These are phyloP conservation scores for Osmanthus fragrans DNA, from an alignment of 257 asterid species.

Conservation along the genomic window DNA sequence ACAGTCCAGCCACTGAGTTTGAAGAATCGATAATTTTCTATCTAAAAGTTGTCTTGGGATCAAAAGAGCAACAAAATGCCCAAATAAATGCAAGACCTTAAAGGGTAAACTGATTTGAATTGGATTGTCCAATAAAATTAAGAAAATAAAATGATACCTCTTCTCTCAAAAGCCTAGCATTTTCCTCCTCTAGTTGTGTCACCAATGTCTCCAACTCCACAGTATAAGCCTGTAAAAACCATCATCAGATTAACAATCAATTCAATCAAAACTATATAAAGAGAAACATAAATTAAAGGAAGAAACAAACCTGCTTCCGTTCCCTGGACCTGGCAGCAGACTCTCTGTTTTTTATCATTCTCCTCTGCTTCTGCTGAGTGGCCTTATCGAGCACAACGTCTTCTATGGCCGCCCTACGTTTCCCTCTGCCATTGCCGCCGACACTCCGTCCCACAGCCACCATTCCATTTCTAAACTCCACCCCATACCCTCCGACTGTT, in stretches of 20 bases:
- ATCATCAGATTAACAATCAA: constrained; percentile 12
- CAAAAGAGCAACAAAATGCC: background rate
- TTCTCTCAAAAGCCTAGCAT: constrained; percentile 70
- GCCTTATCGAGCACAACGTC: constrained; percentile 83
- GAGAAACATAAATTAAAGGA: background rate
- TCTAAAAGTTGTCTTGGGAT: background rate
- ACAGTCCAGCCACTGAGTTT: background rate
- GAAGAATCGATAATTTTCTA: background rate
- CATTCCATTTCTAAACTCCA: constrained; percentile 63
- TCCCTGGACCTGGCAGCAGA: constrained; percentile 98
- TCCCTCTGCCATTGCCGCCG: constrained; percentile 66
- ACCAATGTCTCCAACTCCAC: constrained; percentile 89
- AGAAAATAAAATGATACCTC: constrained; percentile 43
- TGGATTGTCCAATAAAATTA: background rate
- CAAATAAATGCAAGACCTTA: background rate
- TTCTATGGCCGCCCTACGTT: constrained; percentile 72
- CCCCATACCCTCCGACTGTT: constrained; percentile 42
- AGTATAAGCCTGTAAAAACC: constrained; percentile 67
- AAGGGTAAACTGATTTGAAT: background rate
- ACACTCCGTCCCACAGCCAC: constrained; percentile 33
- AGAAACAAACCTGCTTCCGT: constrained; percentile 73
- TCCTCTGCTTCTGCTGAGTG: constrained; percentile 93
- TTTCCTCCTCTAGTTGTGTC: constrained; percentile 78
- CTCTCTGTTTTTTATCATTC: constrained; percentile 97
- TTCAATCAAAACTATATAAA: background rate